A percentile compares a stretch with the other conserved stretches of the same genome.
phyloP scores from a whole-genome alignment of 169 alveolate genomes.

The Amoebophrya sp. region DNA sequence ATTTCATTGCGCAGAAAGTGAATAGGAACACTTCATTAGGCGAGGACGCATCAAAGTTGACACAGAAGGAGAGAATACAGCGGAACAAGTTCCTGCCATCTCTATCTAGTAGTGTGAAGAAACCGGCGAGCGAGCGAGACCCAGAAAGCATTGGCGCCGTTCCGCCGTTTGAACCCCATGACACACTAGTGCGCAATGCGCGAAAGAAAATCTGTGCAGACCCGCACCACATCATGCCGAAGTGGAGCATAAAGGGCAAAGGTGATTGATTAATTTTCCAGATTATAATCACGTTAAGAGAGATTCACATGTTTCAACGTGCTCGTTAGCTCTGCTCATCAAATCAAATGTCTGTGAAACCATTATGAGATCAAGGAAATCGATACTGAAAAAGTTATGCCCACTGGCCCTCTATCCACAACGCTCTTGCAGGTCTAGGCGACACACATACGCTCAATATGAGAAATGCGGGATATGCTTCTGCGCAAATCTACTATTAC shows the following conservation, averaged over 20 bases:
- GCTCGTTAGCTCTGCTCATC: background rate
- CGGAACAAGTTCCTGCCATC: background rate
- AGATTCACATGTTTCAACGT: background rate
- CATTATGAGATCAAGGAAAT: no score
- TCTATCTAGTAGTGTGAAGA: background rate
- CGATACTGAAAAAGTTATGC: background rate
- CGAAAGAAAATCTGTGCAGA: background rate
- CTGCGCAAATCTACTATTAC: background rate
- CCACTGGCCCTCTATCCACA: no score
- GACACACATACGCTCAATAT: background rate
- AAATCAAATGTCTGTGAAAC: background rate
- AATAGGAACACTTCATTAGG: background rate
- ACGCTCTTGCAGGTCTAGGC: background rate
- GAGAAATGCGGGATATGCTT: background rate
- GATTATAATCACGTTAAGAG: background rate
- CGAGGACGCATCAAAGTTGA: no score
- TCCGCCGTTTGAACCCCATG: no score
- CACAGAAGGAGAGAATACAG: background rate
- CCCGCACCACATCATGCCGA: constrained; percentile 10
- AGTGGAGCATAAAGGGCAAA: background rate
- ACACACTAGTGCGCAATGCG: no score
- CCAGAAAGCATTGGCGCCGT: no score
- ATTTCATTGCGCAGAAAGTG: background rate
- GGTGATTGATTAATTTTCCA: background rate
- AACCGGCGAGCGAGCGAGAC: no score